These are phyloP conservation scores for Trametes meyenii DNA, from an alignment of 768 basidiomycete genomes.

Conservation along the genomic window DNA sequence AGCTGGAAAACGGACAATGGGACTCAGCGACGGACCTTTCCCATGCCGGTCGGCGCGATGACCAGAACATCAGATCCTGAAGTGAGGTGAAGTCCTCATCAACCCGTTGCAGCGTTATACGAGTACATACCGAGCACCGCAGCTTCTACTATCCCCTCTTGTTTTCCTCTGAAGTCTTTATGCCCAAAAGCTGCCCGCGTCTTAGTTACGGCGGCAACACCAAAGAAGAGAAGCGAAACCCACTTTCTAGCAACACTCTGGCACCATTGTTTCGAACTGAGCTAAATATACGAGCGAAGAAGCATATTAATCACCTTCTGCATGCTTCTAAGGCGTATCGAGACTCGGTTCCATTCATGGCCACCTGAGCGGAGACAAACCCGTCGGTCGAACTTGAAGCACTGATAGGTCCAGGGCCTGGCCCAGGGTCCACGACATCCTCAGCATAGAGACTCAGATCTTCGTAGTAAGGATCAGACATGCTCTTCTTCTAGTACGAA, in stretches of 20 bases:
- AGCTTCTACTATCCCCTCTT: conserved; percentile 73
- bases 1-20: background rate
- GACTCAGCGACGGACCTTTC: conserved; percentile 56
- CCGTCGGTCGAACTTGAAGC: background rate
- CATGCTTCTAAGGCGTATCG: background rate
- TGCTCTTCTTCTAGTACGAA: background rate
- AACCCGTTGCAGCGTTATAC: background rate
- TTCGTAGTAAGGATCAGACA: too few relatives aligned
- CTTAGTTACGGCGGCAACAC: background rate
- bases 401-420: background rate
- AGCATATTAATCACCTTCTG: background rate
- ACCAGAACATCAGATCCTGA: conserved; percentile 75
- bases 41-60: conserved; percentile 87
- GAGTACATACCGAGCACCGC: conserved; percentile 56
- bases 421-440: background rate
- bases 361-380: background rate
- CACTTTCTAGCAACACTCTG: conserved; percentile 10
- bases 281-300: background rate
- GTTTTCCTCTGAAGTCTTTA: conserved; percentile 70
- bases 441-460: background rate
- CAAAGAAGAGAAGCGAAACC: background rate
- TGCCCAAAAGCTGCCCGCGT: conserved; percentile 66
- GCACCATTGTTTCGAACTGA: background rate
- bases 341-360: background rate
- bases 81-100: background rate